phyloP scores from a whole-genome alignment of 2,329 filamentous ascomycete species.

The Aspergillus sp. region DNA sequence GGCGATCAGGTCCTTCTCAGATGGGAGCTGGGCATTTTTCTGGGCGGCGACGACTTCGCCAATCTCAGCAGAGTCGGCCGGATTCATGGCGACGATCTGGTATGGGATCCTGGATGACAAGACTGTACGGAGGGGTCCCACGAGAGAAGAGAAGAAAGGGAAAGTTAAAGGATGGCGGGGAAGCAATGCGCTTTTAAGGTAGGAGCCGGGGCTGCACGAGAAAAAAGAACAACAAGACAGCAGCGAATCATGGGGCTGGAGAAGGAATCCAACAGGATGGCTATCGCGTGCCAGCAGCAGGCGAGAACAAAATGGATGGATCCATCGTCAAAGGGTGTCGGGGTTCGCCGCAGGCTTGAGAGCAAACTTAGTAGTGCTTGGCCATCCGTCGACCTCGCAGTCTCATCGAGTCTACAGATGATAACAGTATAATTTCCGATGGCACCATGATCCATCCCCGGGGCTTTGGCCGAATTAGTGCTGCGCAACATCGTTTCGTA shows the following conservation, averaged over 20 bases:
- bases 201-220: neutral
- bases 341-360: neutral
- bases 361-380: neutral
- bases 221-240: neutral
- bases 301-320: too few species aligned
- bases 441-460: constrained; percentile 4
- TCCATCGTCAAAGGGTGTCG: neutral
- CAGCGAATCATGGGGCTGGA: neutral
- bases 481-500: neutral
- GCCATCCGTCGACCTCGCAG: neutral
- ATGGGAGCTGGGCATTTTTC: neutral
- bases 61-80: neutral
- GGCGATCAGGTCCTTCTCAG: constrained; percentile 1
- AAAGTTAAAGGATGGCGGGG: neutral
- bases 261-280: neutral
- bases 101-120: neutral
- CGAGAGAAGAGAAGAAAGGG: neutral
- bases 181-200: constrained; percentile 7
- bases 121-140: neutral
- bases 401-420: neutral
- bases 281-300: constrained; percentile 1
- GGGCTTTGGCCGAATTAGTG: constrained; percentile 1
- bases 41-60: constrained; percentile 1
- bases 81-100: constrained; percentile 4
- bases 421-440: neutral